Evolutionary conservation across 202 grass and related monocot genomes (phyloP).

Genomic region (Brachypodium distachyon): DNA sequence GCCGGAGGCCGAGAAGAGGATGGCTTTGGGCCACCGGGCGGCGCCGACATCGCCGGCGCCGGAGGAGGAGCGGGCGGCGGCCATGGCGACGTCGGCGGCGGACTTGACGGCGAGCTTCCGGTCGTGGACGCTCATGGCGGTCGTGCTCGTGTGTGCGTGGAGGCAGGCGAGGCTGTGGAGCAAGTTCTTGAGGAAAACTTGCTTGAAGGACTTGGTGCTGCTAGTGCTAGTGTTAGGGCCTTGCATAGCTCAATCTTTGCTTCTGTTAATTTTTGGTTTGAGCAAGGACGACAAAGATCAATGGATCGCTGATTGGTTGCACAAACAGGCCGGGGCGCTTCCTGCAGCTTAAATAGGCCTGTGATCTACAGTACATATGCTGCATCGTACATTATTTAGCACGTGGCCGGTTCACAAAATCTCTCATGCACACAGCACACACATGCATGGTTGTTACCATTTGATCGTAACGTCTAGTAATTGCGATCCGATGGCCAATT

Average conservation of each 20-base stretch:
- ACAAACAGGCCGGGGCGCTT: background rate
- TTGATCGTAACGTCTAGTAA: too few relatives aligned
- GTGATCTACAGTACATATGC: too few relatives aligned
- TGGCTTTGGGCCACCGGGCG: conserved; percentile 26
- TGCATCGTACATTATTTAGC: too few relatives aligned
- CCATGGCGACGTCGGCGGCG: conserved; percentile 59
- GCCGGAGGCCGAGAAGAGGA: background rate
- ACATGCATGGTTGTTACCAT: too few relatives aligned
- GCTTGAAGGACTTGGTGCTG: conserved; percentile 25
- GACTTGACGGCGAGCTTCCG: conserved; percentile 52
- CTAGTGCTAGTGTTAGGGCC: background rate
- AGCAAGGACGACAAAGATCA: background rate
- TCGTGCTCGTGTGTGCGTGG: background rate
- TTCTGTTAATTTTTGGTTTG: background rate
- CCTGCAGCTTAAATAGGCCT: background rate
- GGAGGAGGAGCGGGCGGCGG: conserved; percentile 16
- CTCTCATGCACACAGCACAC: too few relatives aligned
- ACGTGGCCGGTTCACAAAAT: conserved; percentile 7
- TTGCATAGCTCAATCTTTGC: background rate
- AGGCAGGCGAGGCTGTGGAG: conserved; percentile 15
- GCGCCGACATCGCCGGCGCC: background rate
- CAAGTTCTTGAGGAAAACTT: conserved; percentile 50
- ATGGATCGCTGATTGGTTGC: background rate
- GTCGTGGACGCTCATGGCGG: conserved; percentile 28
- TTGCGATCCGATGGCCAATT: too few relatives aligned